A percentile compares a stretch with the other conserved stretches of the same genome.
Evolutionary conservation across 345 rosid genomes (phyloP).

Genomic region (Camelina hispida): DNA sequence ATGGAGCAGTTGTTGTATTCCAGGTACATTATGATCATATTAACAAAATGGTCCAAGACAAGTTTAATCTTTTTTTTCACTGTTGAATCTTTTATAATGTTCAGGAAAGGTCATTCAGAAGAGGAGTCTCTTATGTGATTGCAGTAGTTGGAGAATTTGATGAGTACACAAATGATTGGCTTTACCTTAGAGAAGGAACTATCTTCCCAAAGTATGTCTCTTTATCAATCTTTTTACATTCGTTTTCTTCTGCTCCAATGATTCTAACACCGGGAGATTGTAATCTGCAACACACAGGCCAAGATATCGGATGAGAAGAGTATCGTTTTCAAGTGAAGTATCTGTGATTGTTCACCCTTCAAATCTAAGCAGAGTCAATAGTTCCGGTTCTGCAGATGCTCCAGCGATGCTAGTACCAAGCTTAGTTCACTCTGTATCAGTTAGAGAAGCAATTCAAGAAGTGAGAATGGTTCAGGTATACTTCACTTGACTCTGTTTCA

Average conservation of each 20-base stretch:
- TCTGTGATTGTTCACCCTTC: constrained; percentile 53
- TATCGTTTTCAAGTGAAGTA: constrained; percentile 53
- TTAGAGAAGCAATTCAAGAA: constrained; percentile 79
- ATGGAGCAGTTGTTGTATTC: constrained; percentile 74
- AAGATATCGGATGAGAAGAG: constrained; percentile 60
- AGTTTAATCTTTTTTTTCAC: background rate
- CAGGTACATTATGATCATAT: constrained; percentile 48
- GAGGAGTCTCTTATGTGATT: constrained; percentile 83
- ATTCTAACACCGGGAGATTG: constrained; percentile 34
- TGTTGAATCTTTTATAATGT: constrained; percentile 14
- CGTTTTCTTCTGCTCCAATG: constrained; percentile 11
- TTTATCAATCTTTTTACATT: constrained; percentile 12
- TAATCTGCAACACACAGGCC: constrained; percentile 64
- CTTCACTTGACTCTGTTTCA: no score
- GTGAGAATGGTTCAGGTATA: constrained; percentile 93
- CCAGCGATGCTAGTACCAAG: constrained; percentile 79
- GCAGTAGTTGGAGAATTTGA: constrained; percentile 90
- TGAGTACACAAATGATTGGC: constrained; percentile 89
- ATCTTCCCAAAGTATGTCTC: constrained; percentile 75
- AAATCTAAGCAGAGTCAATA: constrained; percentile 43
- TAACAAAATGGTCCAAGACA: background rate
- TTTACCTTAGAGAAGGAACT: constrained; percentile 82
- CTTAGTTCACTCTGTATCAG: constrained; percentile 72
- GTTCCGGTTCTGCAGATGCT: constrained; percentile 49
- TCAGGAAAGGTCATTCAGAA: constrained; percentile 79